Evolutionary conservation across 1,284 basidiomycete species (phyloP).

Genomic region (Austroboletus novae-zelandiae): DNA sequence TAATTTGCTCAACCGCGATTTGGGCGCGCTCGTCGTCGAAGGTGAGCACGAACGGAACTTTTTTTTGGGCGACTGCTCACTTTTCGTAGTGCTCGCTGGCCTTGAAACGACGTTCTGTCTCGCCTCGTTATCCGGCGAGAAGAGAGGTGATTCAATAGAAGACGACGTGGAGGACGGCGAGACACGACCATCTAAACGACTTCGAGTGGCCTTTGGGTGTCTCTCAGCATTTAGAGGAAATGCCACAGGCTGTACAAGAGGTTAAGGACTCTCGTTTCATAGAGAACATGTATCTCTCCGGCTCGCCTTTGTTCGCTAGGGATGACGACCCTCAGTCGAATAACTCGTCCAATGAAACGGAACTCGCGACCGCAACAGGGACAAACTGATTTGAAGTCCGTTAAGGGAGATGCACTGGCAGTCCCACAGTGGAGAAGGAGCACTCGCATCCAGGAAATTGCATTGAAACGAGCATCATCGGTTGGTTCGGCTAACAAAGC

Average conservation of each 20-base stretch:
- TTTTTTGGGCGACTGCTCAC: too few species aligned
- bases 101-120: conserved; percentile 2
- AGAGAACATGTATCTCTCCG: conserved; percentile 29
- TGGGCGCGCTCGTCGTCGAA: too few species aligned
- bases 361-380: not conserved
- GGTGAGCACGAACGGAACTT: too few species aligned
- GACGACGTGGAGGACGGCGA: conserved; percentile 7
- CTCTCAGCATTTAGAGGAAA: not conserved
- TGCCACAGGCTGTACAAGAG: not conserved
- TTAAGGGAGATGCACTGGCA: not conserved
- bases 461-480: conserved; percentile 15
- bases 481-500: conserved; percentile 1
- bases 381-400: too few species aligned
- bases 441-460: conserved; percentile 23
- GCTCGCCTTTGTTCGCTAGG: conserved; percentile 21
- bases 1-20: too few species aligned
- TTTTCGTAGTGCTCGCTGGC: too few species aligned
- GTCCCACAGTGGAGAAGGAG: conserved; percentile 23
- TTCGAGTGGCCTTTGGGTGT: conserved; percentile 3
- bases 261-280: conserved; percentile 19
- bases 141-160: conserved; percentile 16
- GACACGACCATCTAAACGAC: conserved; percentile 21
- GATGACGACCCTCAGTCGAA: conserved; percentile 3
- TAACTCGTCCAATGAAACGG: not conserved
- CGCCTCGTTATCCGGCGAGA: conserved; percentile 25